These are phyloP conservation scores for Syzygium jambos DNA, from an alignment of 345 rosid species.

Conservation along the genomic window DNA sequence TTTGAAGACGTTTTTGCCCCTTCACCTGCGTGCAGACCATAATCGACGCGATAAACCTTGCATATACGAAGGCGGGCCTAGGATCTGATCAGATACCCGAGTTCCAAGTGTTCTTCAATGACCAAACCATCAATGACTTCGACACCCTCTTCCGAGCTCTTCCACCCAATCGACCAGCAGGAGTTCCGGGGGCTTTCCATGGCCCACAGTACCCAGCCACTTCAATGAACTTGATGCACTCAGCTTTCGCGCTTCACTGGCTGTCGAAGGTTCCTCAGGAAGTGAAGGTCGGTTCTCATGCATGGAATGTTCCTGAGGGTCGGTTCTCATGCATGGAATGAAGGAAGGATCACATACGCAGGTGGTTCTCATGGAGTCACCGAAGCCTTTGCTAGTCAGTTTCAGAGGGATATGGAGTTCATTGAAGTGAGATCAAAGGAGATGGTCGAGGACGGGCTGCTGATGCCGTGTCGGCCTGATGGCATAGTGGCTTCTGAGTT, in stretches of 20 bases:
- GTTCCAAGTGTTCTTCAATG: conserved; percentile 41
- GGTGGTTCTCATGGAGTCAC: not conserved
- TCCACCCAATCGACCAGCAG: conserved; percentile 14
- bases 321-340: not conserved
- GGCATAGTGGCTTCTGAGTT: not conserved
- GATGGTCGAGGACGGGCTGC: conserved; percentile 1
- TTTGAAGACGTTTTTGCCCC: not conserved
- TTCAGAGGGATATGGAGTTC: conserved; percentile 1
- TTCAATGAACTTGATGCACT: conserved; percentile 19
- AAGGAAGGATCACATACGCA: not conserved
- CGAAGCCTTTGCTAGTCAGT: conserved; percentile 2
- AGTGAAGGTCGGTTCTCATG: not conserved
- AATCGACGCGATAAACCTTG: conserved; percentile 9
- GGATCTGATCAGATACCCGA: not conserved
- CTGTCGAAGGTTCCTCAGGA: conserved; percentile 21
- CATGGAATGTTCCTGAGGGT: conserved; percentile 2
- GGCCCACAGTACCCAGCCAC: conserved; percentile 20
- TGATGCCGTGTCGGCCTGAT: not conserved
- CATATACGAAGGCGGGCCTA: not conserved
- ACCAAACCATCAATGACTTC: conserved; percentile 31
- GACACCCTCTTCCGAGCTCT: conserved; percentile 34
- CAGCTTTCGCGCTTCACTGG: conserved; percentile 24
- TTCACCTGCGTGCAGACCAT: conserved; percentile 23
- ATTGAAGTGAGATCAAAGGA: conserved; percentile 2
- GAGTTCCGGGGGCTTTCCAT: conserved; percentile 34